Evolutionary conservation across 495 filamentous ascomycete species (phyloP), one percentile per base, ranked within the genome.

Genomic region (Penicillium daleae): DNA sequence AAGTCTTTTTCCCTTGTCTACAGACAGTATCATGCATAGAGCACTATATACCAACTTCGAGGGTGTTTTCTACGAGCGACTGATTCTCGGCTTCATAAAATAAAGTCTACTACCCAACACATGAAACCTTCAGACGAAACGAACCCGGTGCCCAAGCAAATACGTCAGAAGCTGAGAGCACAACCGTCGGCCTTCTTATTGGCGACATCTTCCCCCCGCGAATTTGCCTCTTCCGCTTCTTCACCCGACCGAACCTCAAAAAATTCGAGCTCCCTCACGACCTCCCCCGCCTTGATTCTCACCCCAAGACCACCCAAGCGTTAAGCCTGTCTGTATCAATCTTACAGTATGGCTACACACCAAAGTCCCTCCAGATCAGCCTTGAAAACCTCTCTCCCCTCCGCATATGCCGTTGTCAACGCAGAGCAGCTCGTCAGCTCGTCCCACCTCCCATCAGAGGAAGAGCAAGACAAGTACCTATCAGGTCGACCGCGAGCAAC

Each of bases 371-470:
- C 75, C 24, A 85, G 83, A 57, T 74, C 84, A 32, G 82, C 85
- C 37, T 75, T 91, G 6, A 91, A 89, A 66, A 90, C 73, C 6
- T 78, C 76, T 31, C 76, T 71, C 6, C 76, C 71, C 3, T 72
- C 75, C 46, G 66, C 68, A 55, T 74, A 72, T 63, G 74, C 75
- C 54, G 73, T 76, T 72, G 56, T 66, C 76, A 71, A 64, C 75
- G 51, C 60, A 69, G 65, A 65, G 62, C 66, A 73, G 65, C 63
- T 71, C 56, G 22, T 42, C 22, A n/a, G 26, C 21, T 12, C 51
- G 37, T 65, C 62, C 35, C 54, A 56, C 31, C 61, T 72, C 58
- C 65, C 63, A 40, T 75, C 69, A 64, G 76, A 74, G 64, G 75
- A 69, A 61, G 71, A 71, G n/a, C 74, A 72, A 66, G 63, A 68